These are phyloP conservation scores for Piper betle DNA, from an alignment of 164 flowering plant genomes.

Conservation along the genomic window DNA sequence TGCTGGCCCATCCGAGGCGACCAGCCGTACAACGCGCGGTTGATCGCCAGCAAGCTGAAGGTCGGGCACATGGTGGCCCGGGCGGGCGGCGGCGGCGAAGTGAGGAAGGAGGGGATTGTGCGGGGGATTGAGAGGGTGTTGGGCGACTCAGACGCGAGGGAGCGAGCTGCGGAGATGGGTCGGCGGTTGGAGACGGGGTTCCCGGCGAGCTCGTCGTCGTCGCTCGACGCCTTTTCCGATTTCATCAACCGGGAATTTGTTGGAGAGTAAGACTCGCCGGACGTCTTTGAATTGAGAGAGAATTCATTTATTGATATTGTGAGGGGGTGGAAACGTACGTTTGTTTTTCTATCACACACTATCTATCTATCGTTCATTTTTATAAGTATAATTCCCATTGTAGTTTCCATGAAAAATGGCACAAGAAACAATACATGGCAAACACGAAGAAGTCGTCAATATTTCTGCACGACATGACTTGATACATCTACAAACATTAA, in stretches of 20 bases:
- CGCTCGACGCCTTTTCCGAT: conserved; percentile 32
- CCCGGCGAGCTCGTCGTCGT: conserved; percentile 30
- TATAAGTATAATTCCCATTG: no score
- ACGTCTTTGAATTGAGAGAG: no score
- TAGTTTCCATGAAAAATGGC: no score
- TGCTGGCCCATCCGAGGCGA: conserved; percentile 71
- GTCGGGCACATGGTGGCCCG: conserved; percentile 26
- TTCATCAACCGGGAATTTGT: conserved; percentile 13
- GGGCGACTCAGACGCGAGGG: conserved; percentile 26
- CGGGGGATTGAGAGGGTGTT: conserved; percentile 34
- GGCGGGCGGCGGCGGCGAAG: conserved; percentile 2
- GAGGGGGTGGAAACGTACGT: no score
- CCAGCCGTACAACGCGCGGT: conserved; percentile 35
- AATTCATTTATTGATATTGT: no score
- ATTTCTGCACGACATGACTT: no score
- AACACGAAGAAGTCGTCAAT: no score
- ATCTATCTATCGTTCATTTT: no score
- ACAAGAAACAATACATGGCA: no score
- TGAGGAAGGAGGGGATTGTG: conserved; percentile 28
- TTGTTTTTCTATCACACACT: no score
- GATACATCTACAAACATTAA: no score
- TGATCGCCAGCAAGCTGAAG: conserved; percentile 31
- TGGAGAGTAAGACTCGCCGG: no score
- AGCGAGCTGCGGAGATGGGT: conserved; percentile 10
- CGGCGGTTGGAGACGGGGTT: conserved; percentile 24